Conservation (phyloP, 1,284 basidiomycete species). For the Marasmius sp. region DNA sequence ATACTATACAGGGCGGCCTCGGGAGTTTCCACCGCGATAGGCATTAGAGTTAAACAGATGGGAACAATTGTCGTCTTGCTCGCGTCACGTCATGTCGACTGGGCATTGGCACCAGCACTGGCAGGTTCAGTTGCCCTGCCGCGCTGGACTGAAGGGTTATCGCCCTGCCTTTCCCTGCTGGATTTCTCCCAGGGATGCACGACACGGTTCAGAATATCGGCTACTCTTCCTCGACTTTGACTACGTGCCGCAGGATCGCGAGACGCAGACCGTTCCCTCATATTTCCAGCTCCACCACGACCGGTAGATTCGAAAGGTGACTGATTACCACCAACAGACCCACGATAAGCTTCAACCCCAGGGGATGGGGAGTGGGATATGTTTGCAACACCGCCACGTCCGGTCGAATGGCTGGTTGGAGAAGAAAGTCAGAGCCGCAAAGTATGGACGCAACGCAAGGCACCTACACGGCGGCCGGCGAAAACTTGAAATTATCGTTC, state of each 20-base stretch:
- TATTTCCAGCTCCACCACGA: constrained; percentile 76
- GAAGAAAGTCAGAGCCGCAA: neutral
- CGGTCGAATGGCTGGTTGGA: constrained; percentile 58
- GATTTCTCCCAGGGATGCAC: constrained; percentile 17
- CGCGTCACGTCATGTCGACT: neutral
- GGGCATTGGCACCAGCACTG: neutral
- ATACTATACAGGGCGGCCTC: too few species aligned
- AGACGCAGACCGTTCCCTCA: constrained; percentile 45
- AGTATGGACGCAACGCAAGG: neutral
- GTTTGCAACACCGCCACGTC: constrained; percentile 70
- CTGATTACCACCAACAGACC: constrained; percentile 20
- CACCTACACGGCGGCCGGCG: neutral
- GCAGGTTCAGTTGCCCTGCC: neutral
- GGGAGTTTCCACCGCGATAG: neutral
- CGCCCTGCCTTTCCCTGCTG: neutral
- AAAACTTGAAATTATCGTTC: constrained; percentile 28
- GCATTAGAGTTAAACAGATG: neutral
- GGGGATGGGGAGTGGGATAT: constrained; percentile 42
- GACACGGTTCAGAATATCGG: constrained; percentile 28
- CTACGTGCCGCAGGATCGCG: constrained; percentile 29
- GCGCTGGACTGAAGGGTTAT: neutral
- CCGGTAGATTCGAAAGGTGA: constrained; percentile 48
- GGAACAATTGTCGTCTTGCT: neutral
- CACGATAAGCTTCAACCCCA: constrained; percentile 32
- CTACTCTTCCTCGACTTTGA: constrained; percentile 28